Conservation (phyloP, 108 stramenopile genomes). For the Discostella pseudostelligera region DNA sequence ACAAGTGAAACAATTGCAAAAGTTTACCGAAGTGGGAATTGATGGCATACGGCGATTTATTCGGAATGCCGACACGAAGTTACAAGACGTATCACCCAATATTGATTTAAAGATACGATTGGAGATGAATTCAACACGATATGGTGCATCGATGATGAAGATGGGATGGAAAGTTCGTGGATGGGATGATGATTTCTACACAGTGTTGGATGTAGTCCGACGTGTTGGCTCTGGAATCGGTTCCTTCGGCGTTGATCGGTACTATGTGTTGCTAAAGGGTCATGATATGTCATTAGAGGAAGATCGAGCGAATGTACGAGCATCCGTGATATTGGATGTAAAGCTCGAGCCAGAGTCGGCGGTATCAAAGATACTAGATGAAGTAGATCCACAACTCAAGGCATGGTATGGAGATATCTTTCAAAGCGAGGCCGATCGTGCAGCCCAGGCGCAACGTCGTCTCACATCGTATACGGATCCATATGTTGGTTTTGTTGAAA, state of each 20-base stretch:
- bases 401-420: constrained; percentile 64
- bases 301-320: constrained; percentile 9
- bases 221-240: constrained; percentile 61
- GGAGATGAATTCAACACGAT: constrained; percentile 48
- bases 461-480: constrained; percentile 69
- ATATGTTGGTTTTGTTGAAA: constrained; percentile 51
- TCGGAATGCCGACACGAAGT: constrained; percentile 32
- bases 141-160: constrained; percentile 65
- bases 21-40: constrained; percentile 47
- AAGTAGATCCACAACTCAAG: constrained; percentile 17
- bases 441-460: constrained; percentile 50
- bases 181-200: constrained; percentile 52
- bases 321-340: constrained; percentile 59
- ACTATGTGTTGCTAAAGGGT: constrained; percentile 60
- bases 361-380: constrained; percentile 34
- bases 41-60: constrained; percentile 36
- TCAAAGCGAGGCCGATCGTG: constrained; percentile 51
- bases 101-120: constrained; percentile 38
- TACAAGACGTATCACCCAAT: constrained; percentile 41
- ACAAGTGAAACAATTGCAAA: constrained; percentile 40
- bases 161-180: constrained; percentile 60
- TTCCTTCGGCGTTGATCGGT: constrained; percentile 63
- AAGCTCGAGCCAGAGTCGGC: constrained; percentile 57
- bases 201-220: constrained; percentile 55
- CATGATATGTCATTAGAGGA: constrained; percentile 39